These are phyloP conservation scores for Scheffersomyces segobiensis DNA, from an alignment of 1,139 yeast species.

Conservation along the genomic window DNA sequence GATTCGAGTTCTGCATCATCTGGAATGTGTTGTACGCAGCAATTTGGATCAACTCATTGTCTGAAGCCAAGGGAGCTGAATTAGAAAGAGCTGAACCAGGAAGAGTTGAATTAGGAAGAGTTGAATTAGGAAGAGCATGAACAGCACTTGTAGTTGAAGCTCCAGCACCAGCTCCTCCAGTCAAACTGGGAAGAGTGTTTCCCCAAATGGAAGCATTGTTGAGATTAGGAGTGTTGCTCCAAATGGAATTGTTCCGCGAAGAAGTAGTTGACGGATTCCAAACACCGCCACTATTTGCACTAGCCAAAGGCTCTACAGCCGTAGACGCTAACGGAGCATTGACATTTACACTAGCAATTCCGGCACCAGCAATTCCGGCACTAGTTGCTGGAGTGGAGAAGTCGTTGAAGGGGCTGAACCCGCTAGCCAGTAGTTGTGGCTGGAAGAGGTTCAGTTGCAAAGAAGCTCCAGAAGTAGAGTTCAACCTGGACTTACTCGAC, in stretches of 20 bases:
- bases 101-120: too few relatives aligned
- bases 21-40: constrained; percentile 40
- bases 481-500: constrained; percentile 14
- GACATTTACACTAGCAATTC: not conserved
- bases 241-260: constrained; percentile 32
- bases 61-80: constrained; percentile 2
- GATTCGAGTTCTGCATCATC: constrained; percentile 29
- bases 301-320: not conserved
- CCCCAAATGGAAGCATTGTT: constrained; percentile 10
- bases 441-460: constrained; percentile 7
- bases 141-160: not conserved
- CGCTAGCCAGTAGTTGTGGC: constrained; percentile 6
- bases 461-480: constrained; percentile 6
- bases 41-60: constrained; percentile 20
- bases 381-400: not conserved
- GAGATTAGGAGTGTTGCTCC: constrained; percentile 22
- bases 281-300: constrained; percentile 2
- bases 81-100: constrained; percentile 1
- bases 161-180: not conserved
- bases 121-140: not conserved
- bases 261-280: constrained; percentile 23
- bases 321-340: not conserved
- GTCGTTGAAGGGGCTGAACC: constrained; percentile 15
- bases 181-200: not conserved
- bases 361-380: not conserved